phyloP scores from a whole-genome alignment of 2,329 filamentous ascomycete genomes.

The Salinomyces thailandicus region DNA sequence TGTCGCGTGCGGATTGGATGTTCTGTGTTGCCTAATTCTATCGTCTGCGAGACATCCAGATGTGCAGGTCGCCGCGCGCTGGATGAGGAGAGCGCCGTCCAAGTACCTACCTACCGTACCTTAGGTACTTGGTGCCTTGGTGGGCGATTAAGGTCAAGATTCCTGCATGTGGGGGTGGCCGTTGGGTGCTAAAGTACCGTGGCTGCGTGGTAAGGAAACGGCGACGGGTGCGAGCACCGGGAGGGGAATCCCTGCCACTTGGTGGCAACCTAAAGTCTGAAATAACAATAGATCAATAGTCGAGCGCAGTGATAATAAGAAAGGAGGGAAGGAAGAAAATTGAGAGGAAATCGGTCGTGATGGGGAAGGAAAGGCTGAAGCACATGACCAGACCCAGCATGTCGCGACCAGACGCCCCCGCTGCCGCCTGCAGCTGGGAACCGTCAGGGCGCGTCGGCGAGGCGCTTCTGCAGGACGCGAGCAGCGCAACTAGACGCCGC shows the following conservation, averaged over 20 bases:
- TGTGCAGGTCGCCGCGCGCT: not conserved
- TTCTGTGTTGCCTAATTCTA: not conserved
- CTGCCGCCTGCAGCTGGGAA: not conserved
- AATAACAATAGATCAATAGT: not conserved
- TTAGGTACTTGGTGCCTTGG: not conserved
- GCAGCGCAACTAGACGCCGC: not conserved
- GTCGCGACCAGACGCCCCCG: not conserved
- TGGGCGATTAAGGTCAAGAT: not conserved
- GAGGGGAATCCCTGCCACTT: too few species aligned
- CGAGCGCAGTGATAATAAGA: not conserved
- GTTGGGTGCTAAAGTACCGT: not conserved
- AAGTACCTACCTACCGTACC: too few species aligned
- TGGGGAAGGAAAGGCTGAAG: too few species aligned
- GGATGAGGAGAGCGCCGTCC: not conserved
- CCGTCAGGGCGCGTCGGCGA: slow-evolving; percentile 3
- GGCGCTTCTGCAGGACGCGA: not conserved
- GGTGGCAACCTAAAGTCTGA: too few species aligned
- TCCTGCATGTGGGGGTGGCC: not conserved
- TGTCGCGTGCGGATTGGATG: slow-evolving; percentile 2
- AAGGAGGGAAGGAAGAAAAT: not conserved
- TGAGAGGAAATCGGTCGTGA: not conserved
- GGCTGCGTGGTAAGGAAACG: not conserved
- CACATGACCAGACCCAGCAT: not conserved
- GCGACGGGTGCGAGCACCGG: not conserved
- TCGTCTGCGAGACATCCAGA: not conserved